These are phyloP conservation scores for Amborella trichopoda DNA, from an alignment of 164 flowering plant genomes.

Conservation along the genomic window DNA sequence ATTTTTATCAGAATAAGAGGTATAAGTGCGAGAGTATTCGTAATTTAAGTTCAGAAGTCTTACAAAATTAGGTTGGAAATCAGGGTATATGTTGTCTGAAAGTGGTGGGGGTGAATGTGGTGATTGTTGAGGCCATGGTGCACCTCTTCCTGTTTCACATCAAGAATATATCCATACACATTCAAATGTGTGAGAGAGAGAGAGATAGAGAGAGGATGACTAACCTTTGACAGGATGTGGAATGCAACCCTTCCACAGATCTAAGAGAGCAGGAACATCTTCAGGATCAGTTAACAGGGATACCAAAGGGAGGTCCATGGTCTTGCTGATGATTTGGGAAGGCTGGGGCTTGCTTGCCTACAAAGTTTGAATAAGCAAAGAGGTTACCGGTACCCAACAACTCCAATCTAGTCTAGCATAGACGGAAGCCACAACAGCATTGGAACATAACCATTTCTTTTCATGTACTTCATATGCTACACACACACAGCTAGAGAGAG, in stretches of 20 bases:
- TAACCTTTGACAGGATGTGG: conserved; percentile 23
- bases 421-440: too few species aligned
- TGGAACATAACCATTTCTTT: too few species aligned
- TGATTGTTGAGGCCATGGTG: conserved; percentile 37
- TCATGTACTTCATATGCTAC: background rate
- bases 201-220: conserved; percentile 46
- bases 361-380: too few species aligned
- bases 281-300: conserved; percentile 29
- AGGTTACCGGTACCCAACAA: too few species aligned
- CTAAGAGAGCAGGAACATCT: conserved; percentile 32
- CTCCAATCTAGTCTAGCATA: too few species aligned
- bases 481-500: background rate
- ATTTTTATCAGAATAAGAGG: too few species aligned
- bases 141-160: conserved; percentile 32
- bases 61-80: conserved; percentile 27
- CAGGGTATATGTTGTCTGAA: conserved; percentile 11
- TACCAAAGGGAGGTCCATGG: conserved; percentile 59
- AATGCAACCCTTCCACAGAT: conserved; percentile 37
- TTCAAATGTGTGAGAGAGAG: conserved; percentile 2
- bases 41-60: conserved; percentile 11
- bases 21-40: background rate
- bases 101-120: conserved; percentile 39
- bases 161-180: too few species aligned
- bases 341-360: conserved; percentile 19
- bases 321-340: conserved; percentile 30